Percentiles rank a stretch among this genome's conserved stretches.
phyloP scores from a whole-genome alignment of 352 stramenopile species.

The Phytophthora lateralis region DNA sequence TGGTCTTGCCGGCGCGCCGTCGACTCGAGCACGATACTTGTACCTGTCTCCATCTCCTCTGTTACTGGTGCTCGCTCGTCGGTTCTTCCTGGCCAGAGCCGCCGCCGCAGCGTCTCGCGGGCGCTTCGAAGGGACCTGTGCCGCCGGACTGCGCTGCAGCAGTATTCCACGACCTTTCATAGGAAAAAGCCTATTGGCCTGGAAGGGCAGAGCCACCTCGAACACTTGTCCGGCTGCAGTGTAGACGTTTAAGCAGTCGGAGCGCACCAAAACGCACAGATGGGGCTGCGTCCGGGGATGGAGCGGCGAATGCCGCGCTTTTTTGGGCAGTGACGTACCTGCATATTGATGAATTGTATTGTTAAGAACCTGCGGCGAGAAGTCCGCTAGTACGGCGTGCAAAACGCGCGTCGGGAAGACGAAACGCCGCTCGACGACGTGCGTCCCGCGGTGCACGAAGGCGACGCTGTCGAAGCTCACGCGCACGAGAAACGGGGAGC shows the following conservation, averaged over 20 bases:
- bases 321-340: not conserved
- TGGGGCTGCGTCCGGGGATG: conserved; percentile 27
- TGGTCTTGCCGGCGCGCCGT: conserved; percentile 32
- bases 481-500: conserved; percentile 46
- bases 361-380: conserved; percentile 27
- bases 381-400: conserved; percentile 58
- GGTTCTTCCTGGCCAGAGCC: conserved; percentile 32
- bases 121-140: conserved; percentile 33
- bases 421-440: conserved; percentile 68
- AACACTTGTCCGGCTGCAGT: conserved; percentile 66
- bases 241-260: conserved; percentile 75
- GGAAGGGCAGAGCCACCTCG: conserved; percentile 77
- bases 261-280: conserved; percentile 71
- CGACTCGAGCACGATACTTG: conserved; percentile 32
- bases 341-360: not conserved
- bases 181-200: conserved; percentile 62
- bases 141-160: conserved; percentile 59
- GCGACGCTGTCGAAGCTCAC: conserved; percentile 52
- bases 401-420: conserved; percentile 62
- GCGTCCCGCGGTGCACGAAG: conserved; percentile 55
- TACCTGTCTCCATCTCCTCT: conserved; percentile 40
- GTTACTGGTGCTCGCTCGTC: conserved; percentile 45
- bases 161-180: conserved; percentile 52
- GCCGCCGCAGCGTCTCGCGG: conserved; percentile 35
- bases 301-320: conserved; percentile 14